A percentile compares a stretch with the other conserved stretches of the same genome.
Evolutionary conservation across 176 grass and related monocot species (phyloP).

Genomic region (Cenchrus purpureus): DNA sequence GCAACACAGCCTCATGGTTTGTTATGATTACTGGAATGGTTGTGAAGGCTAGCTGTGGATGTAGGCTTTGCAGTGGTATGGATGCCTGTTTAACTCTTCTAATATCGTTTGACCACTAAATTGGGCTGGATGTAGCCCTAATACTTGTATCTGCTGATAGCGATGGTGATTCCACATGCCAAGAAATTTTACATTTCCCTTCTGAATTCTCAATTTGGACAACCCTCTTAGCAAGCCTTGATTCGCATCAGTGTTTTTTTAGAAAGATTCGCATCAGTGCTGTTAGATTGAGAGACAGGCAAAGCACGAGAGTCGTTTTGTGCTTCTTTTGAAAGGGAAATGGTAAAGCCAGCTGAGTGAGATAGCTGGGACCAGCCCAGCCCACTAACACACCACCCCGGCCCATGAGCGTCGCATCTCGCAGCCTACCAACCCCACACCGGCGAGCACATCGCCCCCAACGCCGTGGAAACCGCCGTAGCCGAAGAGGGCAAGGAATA

Average conservation of each 20-base stretch:
- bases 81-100: not conserved
- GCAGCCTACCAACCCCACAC: not conserved
- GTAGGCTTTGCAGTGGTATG: not conserved
- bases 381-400: not conserved
- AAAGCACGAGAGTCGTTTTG: too few relatives aligned
- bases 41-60: not conserved
- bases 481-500: conserved; percentile 9
- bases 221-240: not conserved
- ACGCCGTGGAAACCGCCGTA: conserved; percentile 5
- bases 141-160: not conserved
- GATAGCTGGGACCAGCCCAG: not conserved
- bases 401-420: not conserved
- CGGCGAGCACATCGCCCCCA: not conserved
- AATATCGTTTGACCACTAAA: not conserved
- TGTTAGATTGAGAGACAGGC: too few relatives aligned
- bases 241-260: not conserved
- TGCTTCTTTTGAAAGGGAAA: too few relatives aligned
- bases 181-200: not conserved
- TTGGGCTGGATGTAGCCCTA: not conserved
- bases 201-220: not conserved
- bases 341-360: too few relatives aligned
- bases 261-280: too few relatives aligned
- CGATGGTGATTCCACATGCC: not conserved
- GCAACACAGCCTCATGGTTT: not conserved
- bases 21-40: not conserved